phyloP scores from a whole-genome alignment of 2,329 filamentous ascomycete species.

The Teratosphaeria epicoccoides region DNA sequence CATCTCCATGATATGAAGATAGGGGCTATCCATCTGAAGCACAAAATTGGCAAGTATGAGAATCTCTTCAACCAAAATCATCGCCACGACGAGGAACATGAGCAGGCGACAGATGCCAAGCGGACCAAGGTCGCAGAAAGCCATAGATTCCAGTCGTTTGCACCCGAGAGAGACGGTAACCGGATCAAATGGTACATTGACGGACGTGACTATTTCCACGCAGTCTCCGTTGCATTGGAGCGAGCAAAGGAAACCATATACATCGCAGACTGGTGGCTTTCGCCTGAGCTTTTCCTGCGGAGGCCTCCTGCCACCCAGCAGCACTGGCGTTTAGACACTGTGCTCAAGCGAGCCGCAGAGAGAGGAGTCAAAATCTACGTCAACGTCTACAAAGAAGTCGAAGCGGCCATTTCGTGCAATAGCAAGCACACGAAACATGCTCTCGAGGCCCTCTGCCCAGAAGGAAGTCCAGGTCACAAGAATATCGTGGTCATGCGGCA shows the following conservation, averaged over 20 bases:
- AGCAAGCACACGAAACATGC: constrained; percentile 87
- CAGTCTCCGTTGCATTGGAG: constrained; percentile 83
- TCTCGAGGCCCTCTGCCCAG: constrained; percentile 65
- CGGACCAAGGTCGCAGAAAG: constrained; percentile 58
- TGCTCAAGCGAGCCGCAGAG: constrained; percentile 81
- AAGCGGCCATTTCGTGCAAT: constrained; percentile 66
- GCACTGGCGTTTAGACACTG: constrained; percentile 75
- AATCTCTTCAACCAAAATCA: constrained; percentile 75
- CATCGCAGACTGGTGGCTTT: constrained; percentile 95
- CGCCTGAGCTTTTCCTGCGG: constrained; percentile 75
- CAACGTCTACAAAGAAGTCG: constrained; percentile 77
- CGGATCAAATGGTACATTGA: constrained; percentile 91
- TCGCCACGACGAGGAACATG: constrained; percentile 87
- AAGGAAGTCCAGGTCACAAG: constrained; percentile 69
- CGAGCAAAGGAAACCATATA: constrained; percentile 87
- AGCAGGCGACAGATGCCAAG: constrained; percentile 72
- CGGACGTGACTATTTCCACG: constrained; percentile 87
- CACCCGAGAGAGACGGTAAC: constrained; percentile 76
- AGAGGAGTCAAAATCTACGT: constrained; percentile 90
- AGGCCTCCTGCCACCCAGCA: constrained; percentile 73
- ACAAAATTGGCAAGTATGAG: constrained; percentile 53
- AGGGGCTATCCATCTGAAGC: constrained; percentile 47
- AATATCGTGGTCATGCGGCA: constrained; percentile 87
- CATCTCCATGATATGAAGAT: constrained; percentile 41
- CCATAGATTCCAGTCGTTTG: constrained; percentile 83